Base-by-base conservation (phyloP, 495 filamentous ascomycete species). In the Podospora australis region DNA sequence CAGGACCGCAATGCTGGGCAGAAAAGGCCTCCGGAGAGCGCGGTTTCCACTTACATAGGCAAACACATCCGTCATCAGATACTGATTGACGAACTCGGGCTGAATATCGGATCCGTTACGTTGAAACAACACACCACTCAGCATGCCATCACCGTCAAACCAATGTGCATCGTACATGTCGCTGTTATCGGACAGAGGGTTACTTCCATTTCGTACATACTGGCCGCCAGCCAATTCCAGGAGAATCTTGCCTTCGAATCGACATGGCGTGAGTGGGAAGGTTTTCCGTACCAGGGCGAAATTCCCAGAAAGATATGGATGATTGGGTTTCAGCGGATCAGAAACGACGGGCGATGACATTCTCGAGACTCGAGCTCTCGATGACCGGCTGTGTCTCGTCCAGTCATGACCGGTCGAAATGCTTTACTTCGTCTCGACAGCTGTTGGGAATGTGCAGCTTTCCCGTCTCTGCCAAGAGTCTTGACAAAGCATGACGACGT, bases 111-210 rank as follows among this genome's bases (percentile, higher is more conserved):
- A 55, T 13, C 29, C 32, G 3, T 53, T 53, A 21, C 64, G 64
- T 28, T 54, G 60, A 62, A 86, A 84, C 7, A 66, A 64, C 0
- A 86, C 79, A 11, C 82, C 82, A 19, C 75, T 72, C 3, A 85
- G 74, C 81, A 86, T 85, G 1, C 81, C 82, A 63, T 85, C 82
- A 39, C 82, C 82, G 51, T 85, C 82, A 50, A 86, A 85, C 80
- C 80, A 84, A 51, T 86, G 81, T 19, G 75, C 70, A 49, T 78
- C 72, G 42, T 79, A 70, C 25, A 65, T 64, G 19, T 74, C 53
- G 46, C 78, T 70, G n/a, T 77, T 63, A 44, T 82, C 78, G n/a
- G 60, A 66, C n/a, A 83, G 63, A 6, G 82, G 80, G 56, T 86
- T 86, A 32, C 74, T 75, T 44, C 83, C 81, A 63, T 85, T 84